phyloP scores from a whole-genome alignment of 1,139 yeast species.

The Sugiyamaella castrensis region DNA sequence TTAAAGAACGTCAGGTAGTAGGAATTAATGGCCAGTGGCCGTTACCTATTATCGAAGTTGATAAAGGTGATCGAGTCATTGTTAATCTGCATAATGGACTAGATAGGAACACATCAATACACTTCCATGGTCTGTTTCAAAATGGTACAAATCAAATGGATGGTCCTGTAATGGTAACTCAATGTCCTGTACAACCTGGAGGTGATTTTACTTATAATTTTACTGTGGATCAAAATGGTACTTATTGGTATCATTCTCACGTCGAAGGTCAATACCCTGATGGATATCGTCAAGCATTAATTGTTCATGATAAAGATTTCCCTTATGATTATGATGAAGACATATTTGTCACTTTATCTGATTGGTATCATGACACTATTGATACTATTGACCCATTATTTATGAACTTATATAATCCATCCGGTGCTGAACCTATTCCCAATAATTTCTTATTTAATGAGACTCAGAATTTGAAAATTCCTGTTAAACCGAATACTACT shows the following conservation, averaged over 20 bases:
- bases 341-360: conserved; percentile 60
- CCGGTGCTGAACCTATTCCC: conserved; percentile 97
- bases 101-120: conserved; percentile 66
- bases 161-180: conserved; percentile 83
- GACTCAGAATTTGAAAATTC: conserved; percentile 62
- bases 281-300: conserved; percentile 80
- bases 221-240: conserved; percentile 81
- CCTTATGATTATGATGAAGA: conserved; percentile 72
- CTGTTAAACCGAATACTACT: conserved; percentile 74
- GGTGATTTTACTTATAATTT: conserved; percentile 69
- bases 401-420: conserved; percentile 74
- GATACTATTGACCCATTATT: conserved; percentile 51
- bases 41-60: conserved; percentile 69
- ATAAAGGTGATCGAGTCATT: conserved; percentile 72
- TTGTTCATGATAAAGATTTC: conserved; percentile 59
- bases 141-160: conserved; percentile 71
- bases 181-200: conserved; percentile 83
- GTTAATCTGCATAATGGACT: conserved; percentile 65
- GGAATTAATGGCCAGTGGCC: conserved; percentile 87
- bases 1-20: conserved; percentile 58
- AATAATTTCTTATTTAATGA: conserved; percentile 75
- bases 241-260: conserved; percentile 96
- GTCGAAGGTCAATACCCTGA: conserved; percentile 83
- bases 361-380: conserved; percentile 77
- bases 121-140: conserved; percentile 91